Evolutionary conservation across 768 basidiomycete genomes (phyloP), one percentile per base, ranked within the genome.

Genomic region (Macrocybe gigantea): DNA sequence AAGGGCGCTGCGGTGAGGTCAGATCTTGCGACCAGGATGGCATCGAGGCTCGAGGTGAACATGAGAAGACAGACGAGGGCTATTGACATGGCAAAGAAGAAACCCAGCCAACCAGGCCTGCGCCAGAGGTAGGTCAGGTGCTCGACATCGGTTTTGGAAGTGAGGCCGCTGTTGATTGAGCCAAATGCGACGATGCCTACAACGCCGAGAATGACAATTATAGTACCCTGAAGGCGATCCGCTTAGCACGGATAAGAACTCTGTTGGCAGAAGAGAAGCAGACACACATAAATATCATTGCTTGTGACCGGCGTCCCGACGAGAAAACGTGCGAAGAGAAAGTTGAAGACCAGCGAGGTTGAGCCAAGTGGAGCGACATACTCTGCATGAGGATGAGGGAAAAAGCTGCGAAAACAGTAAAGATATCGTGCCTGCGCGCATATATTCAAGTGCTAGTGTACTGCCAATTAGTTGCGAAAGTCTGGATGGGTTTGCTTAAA

Each of bases 341-440:
- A 94, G 64, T 98, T 98, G 73, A 98, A 97, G 48, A 98, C 82
- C 52, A 98, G 80, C 9, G 92, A 89, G 8, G 92, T 88, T 0
- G 91, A 92, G 10, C 95, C 94, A 4, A 98, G 77, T 2, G 94
- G 94, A 1, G 95, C 95, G 48, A 98, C 94, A 64, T 96, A 97
- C 80, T 95, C 90, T 82, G 66, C 11, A 48, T 30, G 15, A 48
- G 50, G 59, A 15, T 38, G 7, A 44, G 59, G 46, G 41, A 34
- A 8, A 33, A 15, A 30, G 2, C 50, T 48, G 45, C 35, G n/a
- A 33, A 42, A 13, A 31, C 8, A 5, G 29, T 15, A 29, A 39
- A 35, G 54, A 38, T 38, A 38, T 60, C 74, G 38, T 40, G 79
- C 87, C 85, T 53, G 90, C 91, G 51, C 91, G 83, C 77, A 93